Conservation (phyloP, 805 yeast species). For the Lipomyces spencermartinsiae region DNA sequence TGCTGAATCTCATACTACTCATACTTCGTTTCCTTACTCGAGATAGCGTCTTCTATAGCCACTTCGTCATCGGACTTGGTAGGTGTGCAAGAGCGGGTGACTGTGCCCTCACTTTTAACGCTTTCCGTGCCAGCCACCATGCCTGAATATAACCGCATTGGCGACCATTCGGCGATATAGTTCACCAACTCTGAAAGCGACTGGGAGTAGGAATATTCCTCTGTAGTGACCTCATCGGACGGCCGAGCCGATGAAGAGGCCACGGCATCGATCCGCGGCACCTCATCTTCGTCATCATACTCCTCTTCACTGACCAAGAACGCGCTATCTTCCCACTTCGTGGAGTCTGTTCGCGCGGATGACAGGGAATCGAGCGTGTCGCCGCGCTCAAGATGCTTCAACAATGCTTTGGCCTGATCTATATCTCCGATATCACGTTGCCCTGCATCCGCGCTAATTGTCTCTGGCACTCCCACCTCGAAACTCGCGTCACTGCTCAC, state of each 20-base stretch:
- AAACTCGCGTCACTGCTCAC: neutral
- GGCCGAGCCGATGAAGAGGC: neutral
- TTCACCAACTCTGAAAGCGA: constrained; percentile 11
- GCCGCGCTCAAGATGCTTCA: neutral
- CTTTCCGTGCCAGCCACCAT: neutral
- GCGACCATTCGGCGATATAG: constrained; percentile 33
- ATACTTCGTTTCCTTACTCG: neutral
- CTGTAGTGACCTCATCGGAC: constrained; percentile 2
- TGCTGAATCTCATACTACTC: neutral
- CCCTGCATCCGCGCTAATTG: neutral
- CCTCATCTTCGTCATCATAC: constrained; percentile 14
- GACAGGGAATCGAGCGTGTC: constrained; percentile 3
- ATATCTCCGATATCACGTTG: neutral
- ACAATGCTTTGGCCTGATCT: neutral
- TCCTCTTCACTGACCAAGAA: constrained; percentile 30
- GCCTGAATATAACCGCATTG: constrained; percentile 22
- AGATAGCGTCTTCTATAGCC: neutral
- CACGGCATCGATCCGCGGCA: neutral
- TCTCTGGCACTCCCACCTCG: neutral
- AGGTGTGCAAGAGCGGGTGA: neutral
- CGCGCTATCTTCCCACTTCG: constrained; percentile 31
- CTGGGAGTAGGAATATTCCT: constrained; percentile 15
- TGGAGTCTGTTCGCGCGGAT: constrained; percentile 10
- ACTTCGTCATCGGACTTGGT: neutral
- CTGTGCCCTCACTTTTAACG: neutral